These are phyloP conservation scores for Sarcodon sp. DNA, from an alignment of 768 basidiomycete genomes.

Conservation along the genomic window DNA sequence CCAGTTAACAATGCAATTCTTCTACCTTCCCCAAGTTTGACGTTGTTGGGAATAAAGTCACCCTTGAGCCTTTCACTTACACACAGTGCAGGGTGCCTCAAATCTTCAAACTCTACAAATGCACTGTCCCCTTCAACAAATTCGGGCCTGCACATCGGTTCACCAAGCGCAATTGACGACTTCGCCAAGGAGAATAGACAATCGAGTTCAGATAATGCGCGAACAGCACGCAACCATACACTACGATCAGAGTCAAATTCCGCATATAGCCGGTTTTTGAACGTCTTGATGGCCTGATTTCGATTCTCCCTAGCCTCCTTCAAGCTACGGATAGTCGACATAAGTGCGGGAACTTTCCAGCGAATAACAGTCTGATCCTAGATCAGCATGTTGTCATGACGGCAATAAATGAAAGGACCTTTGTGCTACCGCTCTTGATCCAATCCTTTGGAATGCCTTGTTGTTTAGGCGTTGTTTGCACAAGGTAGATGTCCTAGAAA, in stretches of 20 bases:
- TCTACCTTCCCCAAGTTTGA: slow-evolving; percentile 61
- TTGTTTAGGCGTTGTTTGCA: slow-evolving; percentile 52
- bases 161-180: slow-evolving; percentile 78
- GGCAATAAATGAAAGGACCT: slow-evolving; percentile 25
- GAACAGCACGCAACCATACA: slow-evolving; percentile 72
- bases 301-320: slow-evolving; percentile 93
- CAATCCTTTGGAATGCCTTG: slow-evolving; percentile 72
- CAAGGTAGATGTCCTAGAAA: slow-evolving; percentile 75
- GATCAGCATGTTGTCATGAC: neutral
- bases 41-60: slow-evolving; percentile 88
- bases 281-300: slow-evolving; percentile 66
- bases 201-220: slow-evolving; percentile 90
- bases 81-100: slow-evolving; percentile 82
- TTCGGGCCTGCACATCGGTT: slow-evolving; percentile 87
- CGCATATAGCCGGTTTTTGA: slow-evolving; percentile 64
- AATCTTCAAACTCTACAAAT: slow-evolving; percentile 75
- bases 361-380: slow-evolving; percentile 50
- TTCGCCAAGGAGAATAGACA: slow-evolving; percentile 89
- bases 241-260: slow-evolving; percentile 77
- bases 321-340: slow-evolving; percentile 57
- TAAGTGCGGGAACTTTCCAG: slow-evolving; percentile 66
- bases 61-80: slow-evolving; percentile 40
- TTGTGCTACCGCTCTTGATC: slow-evolving; percentile 70
- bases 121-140: slow-evolving; percentile 74
- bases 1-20: slow-evolving; percentile 83